Base-by-base conservation (phyloP, 2,329 filamentous ascomycete species). In the Cladosporium cucumerinum region DNA sequence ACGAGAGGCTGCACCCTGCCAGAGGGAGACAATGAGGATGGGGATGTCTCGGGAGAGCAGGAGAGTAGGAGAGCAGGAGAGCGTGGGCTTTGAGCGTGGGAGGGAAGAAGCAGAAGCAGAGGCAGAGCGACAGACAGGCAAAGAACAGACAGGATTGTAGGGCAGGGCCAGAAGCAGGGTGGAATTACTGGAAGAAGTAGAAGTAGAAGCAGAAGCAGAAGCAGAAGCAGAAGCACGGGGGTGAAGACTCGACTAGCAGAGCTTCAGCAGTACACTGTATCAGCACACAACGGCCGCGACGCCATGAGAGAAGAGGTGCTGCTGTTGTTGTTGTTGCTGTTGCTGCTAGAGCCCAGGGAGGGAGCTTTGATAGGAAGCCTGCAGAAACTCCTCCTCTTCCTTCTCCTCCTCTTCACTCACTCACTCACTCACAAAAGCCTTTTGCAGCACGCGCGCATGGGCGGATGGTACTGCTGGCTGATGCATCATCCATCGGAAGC, bases 1-100 rank as follows among this genome's bases (percentile, higher is more conserved):
- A 57, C 54, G 54, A 57, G 32, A 32, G 54, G 32, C 54, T 34
- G 30, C 54, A 39, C 54, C 54, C 54, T 57, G 32, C 54, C 54
- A 57, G 54, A 34, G 54, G 54, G 54, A 52, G 23, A 39, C 51
- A 32, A 52, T 52, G 26, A 8, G 51, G 54, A 36, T 34, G 23
- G 54, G 54, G 54, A 57, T 57, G 54, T 57, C 54, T 57, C 30
- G 30, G 54, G 54, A 57, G 54, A 57, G 54, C 32, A 39, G 26
- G 30, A 25, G 5, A 57, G 30, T n/a, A n/a, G 54, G 54, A 57
- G 54, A 57, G 54, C 32, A 39, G 26, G 30, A 25, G 5, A 57
- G 30, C 26, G 25, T 28, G 25, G n/a, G 39, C 39, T 28, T 30
- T 21, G 26, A 8, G 51, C 51, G 30, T 28, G n/a, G 26, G 26